Evolutionary conservation across 1,284 basidiomycete genomes (phyloP), one percentile per base, ranked within the genome.

Genomic region (Cyathus olla): DNA sequence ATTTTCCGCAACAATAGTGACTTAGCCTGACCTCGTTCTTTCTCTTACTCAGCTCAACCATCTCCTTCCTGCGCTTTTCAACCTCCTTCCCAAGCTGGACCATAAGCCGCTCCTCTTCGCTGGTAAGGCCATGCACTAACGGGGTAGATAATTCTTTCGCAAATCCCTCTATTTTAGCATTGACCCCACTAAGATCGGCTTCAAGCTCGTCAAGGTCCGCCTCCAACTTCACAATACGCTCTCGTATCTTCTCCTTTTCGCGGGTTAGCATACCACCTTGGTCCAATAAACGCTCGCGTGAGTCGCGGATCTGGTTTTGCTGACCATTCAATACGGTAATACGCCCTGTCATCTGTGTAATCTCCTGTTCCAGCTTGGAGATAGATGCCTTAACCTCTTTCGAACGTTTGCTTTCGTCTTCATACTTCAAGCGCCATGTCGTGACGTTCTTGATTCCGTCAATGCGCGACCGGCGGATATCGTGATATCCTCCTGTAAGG

Each of bases 401-500:
- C 54, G 91, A 86, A 42, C 89, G 86, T 31, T 80, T 83, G 1
- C 87, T 84, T 64, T 95, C 92, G 1, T 85, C 80, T 40, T 93
- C 90, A 66, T 87, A 91, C 69, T 92, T 93, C 2, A 82, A 78
- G 49, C 90, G 86, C 95, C 96, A 98, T 6, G 83, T 85, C 66
- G 90, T 89, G 48, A 97, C 90, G 48, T 83, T 85, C 69, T 92
- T 92, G 75, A 97, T 92, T 0, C 90, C 91, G 70, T 99, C 97
- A 46, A 99, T 90, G 11, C 97, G 90, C 5, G 95, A 97, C 44
- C 95, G 87, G 6, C 94, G 89, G 24, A 96, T 85, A 76, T 99
- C 97, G 76, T 99, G 95, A 79, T 94, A 99, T 3, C 98, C 98
- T 67, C 98, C 98, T 0, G 96, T 98, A 42, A 99, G 80, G 1